Base-by-base conservation (phyloP, 345 rosid species). In the Firmiana major region DNA sequence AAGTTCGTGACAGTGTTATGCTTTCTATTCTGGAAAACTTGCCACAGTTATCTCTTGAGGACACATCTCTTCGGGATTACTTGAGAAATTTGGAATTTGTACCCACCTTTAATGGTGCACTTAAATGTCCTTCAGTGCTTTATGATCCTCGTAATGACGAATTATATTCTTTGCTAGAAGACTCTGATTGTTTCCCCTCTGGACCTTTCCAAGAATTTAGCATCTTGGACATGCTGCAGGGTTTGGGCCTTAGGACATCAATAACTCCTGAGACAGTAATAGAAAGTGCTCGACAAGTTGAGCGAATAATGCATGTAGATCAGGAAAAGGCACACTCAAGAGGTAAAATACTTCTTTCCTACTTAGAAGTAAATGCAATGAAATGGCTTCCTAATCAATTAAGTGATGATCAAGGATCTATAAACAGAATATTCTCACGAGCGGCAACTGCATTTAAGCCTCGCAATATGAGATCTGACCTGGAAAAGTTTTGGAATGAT, bases 131-230 rank as follows among this genome's bases (percentile, higher is more conserved):
- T 71, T 81, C 85, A 74, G 87, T 77, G 64, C 86, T 94, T 66
- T 83, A 94, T 68, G 98, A 94, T 89, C 97, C 97, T 81, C 97
- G 98, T 66, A 87, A 86, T 78, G 97, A 91, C 76, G 98, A 94
- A 85, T 82, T 91, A 79, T 86, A 81, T 86, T 93, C 92, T 84
- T 87, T 94, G 83, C 83, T 94, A 59, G 97, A 92, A 81, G 90
- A 91, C 80, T 88, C 92, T 45, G 92, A 88, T 71, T 86, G 92
- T 83, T 94, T 91, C 76, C 98, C 98, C 31, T 81, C 78, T 70
- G 90, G 87, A 79, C 79, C 81, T 80, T 94, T 89, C 82, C 93
- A 86, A 83, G 88, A 84, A 64, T 86, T 90, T 82, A 84, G 79
- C 54, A 82, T 86, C 80, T 80, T 94, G 90, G 97, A 94, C 85